Percentiles rank a stretch among this genome's conserved stretches.
Conservation (phyloP, 2,329 filamentous ascomycete genomes). For the Clarireedia paspali region DNA sequence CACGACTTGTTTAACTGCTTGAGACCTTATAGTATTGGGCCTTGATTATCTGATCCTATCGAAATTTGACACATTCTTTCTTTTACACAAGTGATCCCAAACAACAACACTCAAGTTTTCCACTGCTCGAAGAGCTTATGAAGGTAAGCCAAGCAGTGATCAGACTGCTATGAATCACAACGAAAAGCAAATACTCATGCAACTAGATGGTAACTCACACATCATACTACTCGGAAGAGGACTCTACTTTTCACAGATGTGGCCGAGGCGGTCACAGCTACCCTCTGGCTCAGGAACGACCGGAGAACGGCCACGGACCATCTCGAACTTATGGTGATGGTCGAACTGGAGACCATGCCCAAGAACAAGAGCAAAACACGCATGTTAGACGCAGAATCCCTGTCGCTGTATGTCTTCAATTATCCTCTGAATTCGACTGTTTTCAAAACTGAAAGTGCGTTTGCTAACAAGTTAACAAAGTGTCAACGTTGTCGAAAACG, state of each 20-base stretch:
- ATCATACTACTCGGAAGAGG: conserved; percentile 21
- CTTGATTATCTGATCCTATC: conserved; percentile 10
- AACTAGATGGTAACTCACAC: conserved; percentile 14
- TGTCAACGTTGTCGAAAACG: conserved; percentile 84
- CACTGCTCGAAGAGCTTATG: neutral
- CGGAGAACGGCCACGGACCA: neutral
- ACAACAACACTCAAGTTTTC: neutral
- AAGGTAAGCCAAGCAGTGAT: conserved; percentile 5
- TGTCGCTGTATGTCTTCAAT: conserved; percentile 37
- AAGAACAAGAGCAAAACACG: conserved; percentile 20
- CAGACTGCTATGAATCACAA: neutral
- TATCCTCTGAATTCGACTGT: neutral
- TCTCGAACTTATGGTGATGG: conserved; percentile 19
- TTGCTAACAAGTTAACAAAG: conserved; percentile 38
- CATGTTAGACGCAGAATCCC: conserved; percentile 38
- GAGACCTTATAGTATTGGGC: conserved; percentile 4
- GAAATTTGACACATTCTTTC: conserved; percentile 13
- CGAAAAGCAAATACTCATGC: conserved; percentile 2
- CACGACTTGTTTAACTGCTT: conserved; percentile 11
- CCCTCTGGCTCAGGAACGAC: conserved; percentile 24
- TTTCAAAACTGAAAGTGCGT: neutral
- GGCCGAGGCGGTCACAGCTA: conserved; percentile 19
- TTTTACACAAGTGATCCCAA: conserved; percentile 5
- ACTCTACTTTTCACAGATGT: conserved; percentile 19
- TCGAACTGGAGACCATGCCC: conserved; percentile 16